Evolutionary conservation across 2,329 filamentous ascomycete species (phyloP).

Genomic region (Calonectria naviculata): DNA sequence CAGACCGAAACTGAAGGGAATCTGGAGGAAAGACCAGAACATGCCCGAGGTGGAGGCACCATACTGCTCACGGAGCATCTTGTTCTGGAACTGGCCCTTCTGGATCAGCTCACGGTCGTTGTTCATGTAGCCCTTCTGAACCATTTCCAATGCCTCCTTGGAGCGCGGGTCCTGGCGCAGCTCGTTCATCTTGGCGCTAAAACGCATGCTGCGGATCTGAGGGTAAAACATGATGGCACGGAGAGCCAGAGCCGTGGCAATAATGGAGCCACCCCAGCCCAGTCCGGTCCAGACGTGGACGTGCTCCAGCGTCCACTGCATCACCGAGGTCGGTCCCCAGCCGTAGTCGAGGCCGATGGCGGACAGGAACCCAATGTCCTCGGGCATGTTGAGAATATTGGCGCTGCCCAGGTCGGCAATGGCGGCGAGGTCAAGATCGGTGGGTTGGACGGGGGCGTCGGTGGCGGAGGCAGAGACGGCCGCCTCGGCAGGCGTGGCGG

Average conservation of each 20-base stretch:
- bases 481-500: constrained; percentile 31
- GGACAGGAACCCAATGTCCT: constrained; percentile 85
- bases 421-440: constrained; percentile 48
- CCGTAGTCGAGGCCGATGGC: constrained; percentile 89
- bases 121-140: constrained; percentile 54
- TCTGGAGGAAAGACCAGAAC: constrained; percentile 54
- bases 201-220: constrained; percentile 50
- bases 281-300: constrained; percentile 80
- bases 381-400: constrained; percentile 70
- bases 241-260: constrained; percentile 71
- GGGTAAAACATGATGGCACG: constrained; percentile 75
- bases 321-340: constrained; percentile 78
- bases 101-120: constrained; percentile 58
- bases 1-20: constrained; percentile 82
- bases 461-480: constrained; percentile 29
- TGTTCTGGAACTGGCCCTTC: constrained; percentile 47
- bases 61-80: constrained; percentile 51
- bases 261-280: constrained; percentile 86
- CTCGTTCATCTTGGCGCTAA: constrained; percentile 68
- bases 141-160: constrained; percentile 57
- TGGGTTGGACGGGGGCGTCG: constrained; percentile 35
- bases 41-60: constrained; percentile 47
- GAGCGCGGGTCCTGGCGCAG: constrained; percentile 67
- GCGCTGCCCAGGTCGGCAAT: constrained; percentile 50
- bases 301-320: constrained; percentile 85